Conservation (phyloP, 2,329 filamentous ascomycete species). For the Hypoxylon sp. region DNA sequence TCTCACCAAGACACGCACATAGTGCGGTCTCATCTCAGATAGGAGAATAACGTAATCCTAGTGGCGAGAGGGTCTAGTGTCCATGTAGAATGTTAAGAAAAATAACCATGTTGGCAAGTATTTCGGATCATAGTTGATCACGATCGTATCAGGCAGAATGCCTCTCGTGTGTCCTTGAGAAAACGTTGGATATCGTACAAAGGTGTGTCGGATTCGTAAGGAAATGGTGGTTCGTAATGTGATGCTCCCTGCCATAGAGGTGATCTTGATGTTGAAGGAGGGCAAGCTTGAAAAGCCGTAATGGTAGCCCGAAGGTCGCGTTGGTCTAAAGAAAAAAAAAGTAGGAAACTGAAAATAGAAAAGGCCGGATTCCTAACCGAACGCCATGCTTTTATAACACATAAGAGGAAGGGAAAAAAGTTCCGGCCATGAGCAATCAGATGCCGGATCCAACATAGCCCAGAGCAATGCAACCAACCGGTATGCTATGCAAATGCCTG, state of each 20-base stretch:
- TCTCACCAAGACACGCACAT: conserved; percentile 16
- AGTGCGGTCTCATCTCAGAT: conserved; percentile 8
- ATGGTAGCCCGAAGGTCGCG: conserved; percentile 22
- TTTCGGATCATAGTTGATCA: conserved; percentile 40
- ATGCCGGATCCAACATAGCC: conserved; percentile 54
- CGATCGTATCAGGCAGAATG: conserved; percentile 43
- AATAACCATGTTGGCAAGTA: conserved; percentile 44
- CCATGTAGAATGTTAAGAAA: conserved; percentile 49
- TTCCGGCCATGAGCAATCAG: conserved; percentile 47
- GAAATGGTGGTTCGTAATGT: conserved; percentile 35
- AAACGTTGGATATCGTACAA: conserved; percentile 42
- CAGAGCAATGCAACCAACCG: conserved; percentile 51
- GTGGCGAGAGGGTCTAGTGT: conserved; percentile 25
- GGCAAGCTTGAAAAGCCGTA: conserved; percentile 6
- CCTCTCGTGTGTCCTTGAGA: conserved; percentile 37
- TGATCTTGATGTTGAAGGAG: conserved; percentile 15
- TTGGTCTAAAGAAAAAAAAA: conserved; percentile 27
- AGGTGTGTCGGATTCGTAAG: conserved; percentile 31
- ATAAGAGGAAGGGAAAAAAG: conserved; percentile 41
- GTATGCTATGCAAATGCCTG: conserved; percentile 54
- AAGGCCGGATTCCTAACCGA: conserved; percentile 40
- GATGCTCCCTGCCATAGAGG: conserved; percentile 21
- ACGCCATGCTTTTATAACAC: conserved; percentile 50
- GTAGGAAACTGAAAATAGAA: conserved; percentile 20
- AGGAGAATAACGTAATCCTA: conserved; percentile 24